A percentile compares a stretch with the other conserved stretches of the same genome.
Conservation (phyloP, 352 stramenopile species). For the Plasmopara viticola region DNA sequence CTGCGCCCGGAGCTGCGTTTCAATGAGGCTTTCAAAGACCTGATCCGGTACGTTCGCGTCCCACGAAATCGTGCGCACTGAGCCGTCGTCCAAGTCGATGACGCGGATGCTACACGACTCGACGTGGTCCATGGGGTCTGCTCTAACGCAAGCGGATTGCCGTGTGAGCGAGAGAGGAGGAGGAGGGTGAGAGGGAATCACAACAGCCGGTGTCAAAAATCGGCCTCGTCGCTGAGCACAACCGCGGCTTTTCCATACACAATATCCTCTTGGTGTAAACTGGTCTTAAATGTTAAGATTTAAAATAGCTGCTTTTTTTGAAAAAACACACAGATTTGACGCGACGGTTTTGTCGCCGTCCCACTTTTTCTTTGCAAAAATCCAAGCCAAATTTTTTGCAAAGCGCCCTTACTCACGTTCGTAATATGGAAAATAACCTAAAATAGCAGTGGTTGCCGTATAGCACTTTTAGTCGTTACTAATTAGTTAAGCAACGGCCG, state of each 20-base stretch:
- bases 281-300: too few species aligned
- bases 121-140: slow-evolving; percentile 27
- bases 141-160: slow-evolving; percentile 6
- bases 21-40: slow-evolving; percentile 73
- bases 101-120: slow-evolving; percentile 57
- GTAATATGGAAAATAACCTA: too few species aligned
- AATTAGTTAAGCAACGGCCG: too few species aligned
- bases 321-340: too few species aligned
- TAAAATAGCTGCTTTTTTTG: too few species aligned
- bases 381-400: too few species aligned
- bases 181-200: background rate
- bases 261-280: slow-evolving; percentile 1
- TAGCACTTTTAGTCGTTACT: too few species aligned
- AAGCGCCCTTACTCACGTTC: too few species aligned
- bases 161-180: slow-evolving; percentile 15
- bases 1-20: slow-evolving; percentile 61
- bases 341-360: too few species aligned
- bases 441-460: too few species aligned
- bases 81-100: slow-evolving; percentile 83
- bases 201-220: slow-evolving; percentile 13
- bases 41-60: slow-evolving; percentile 75
- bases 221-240: slow-evolving; percentile 6
- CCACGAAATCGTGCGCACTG: slow-evolving; percentile 66
- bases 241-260: slow-evolving; percentile 1
- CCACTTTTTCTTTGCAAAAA: too few species aligned